A percentile compares a stretch with the other conserved stretches of the same genome.
These are phyloP conservation scores for Populus tremula DNA, from an alignment of 345 rosid species.

Conservation along the genomic window DNA sequence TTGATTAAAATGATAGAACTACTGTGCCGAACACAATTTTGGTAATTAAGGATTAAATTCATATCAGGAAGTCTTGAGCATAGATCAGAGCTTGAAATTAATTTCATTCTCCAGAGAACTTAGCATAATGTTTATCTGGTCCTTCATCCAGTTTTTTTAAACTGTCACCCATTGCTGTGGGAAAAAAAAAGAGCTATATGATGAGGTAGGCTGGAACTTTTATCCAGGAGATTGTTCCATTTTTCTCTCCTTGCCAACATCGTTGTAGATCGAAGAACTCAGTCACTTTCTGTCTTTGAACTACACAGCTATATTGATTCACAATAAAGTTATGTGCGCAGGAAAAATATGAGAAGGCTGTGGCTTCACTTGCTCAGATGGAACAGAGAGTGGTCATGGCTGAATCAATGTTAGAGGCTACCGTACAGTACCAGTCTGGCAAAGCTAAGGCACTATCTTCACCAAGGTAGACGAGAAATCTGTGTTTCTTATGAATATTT, in stretches of 20 bases:
- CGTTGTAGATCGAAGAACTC: not conserved
- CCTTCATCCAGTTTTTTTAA: not conserved
- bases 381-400: conserved; percentile 86
- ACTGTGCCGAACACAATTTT: not conserved
- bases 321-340: conserved; percentile 30
- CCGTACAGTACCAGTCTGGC: conserved; percentile 72
- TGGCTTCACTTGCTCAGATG: conserved; percentile 61
- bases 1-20: too few species aligned
- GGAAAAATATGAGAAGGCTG: conserved; percentile 87
- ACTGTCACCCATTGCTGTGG: not conserved
- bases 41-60: not conserved
- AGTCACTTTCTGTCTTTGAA: conserved; percentile 5
- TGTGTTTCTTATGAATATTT: not conserved
- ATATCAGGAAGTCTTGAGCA: not conserved
- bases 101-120: not conserved
- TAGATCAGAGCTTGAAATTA: not conserved
- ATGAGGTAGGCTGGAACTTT: not conserved
- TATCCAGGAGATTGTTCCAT: not conserved
- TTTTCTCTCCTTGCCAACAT: not conserved
- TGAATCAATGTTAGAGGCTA: conserved; percentile 89
- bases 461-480: conserved; percentile 40
- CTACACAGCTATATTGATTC: not conserved
- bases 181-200: not conserved
- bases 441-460: conserved; percentile 65
- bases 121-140: not conserved